Base-by-base conservation (phyloP, 148 eudicot genomes). In the Oxyria digyna region DNA sequence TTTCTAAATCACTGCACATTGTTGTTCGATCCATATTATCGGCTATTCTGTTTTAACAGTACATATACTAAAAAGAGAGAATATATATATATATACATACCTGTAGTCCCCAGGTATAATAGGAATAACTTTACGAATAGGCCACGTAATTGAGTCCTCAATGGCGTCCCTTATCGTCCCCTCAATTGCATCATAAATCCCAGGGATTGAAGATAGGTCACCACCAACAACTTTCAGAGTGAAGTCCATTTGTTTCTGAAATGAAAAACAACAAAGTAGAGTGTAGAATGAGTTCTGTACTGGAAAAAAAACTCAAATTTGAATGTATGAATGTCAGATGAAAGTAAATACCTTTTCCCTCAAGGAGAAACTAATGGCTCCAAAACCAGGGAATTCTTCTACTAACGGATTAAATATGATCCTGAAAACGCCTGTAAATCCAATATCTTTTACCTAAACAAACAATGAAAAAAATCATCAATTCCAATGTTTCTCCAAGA, bases 131-230 rank as follows among this genome's bases (percentile, higher is more conserved):
- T 90, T 94, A 67, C 99, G 86, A 66, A 90, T 96, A 52, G 99
- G 99, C 99, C 99, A 94, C 66, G 82, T 90, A 67, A 94, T 94
- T 45, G 99, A 88, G 83, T 94, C 99, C 83, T 94, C 99, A 74
- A 94, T 78, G 37, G 99, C 99, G 70, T 94, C 90, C 68, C 82
- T 80, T 77, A 94, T 94, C 14, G 87, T 94, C 40, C 81, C 80
- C 99, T 94, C 97, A 74, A 94, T 85, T 43, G 99, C 96, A 81
- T 88, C 99, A 70, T 85, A 78, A 72, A 94, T 79, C 71, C 99
- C 99, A 67, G 99, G 99, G 70, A 94, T 87, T 38, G 99, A 67
- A 71, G 86, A 78, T 74, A 94, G 88, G 77, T 94, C 96, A 55
- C 99, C 99, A 46, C 99, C 99, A 72, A 94, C 67, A 67, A 94